Base-by-base conservation (phyloP, 2,329 filamentous ascomycete species). In the Ceratocystis destructans region DNA sequence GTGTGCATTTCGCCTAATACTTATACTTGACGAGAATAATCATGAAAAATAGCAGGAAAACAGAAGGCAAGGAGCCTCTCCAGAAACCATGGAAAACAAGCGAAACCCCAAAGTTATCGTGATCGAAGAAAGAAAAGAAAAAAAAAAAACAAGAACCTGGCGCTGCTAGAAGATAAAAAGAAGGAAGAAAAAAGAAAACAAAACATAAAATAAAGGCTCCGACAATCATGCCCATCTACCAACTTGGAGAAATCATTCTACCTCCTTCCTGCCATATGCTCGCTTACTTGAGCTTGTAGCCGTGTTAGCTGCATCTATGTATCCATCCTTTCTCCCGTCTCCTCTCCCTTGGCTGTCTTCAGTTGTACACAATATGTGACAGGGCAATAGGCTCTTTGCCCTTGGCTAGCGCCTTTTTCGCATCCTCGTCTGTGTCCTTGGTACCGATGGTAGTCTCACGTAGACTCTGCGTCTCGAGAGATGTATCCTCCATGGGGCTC, bases 401-500 rank as follows among this genome's bases (percentile, higher is more conserved):
- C 55, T 59, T 59, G 5, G 55, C 31, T n/a, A n/a, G 17, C 31
- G 55, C 28, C 28, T 10, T 64, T 22, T 53, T 55, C 45, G 28
- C 25, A 17, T 33, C 61, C 61, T 63, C 61, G 31, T 63, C 61
- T 31, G 48, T 15, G 48, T 25, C 48, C 48, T 63, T 48, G 1
- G 17, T 28, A 25, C 45, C 45, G 31, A 22, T 20, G 5, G 12
- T 8, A 17, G 28, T 28, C 12, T 55, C 41, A 4, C 22, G 55
- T 2, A 65, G 44, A 20, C 50, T 48, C 31, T 33, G 44, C 17
- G 41, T 22, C 55, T 55, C 59, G 22, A 41, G 44, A 31, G 45
- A 62, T 1, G 25, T 33, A 4, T 67, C 73, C 70, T 81, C 80
- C 65, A 78, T 73, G 48, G 82, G 80, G 64, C 83, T 87, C 1